phyloP scores from a whole-genome alignment of 2,329 filamentous ascomycete species.

The Aureobasidium subglaciale region DNA sequence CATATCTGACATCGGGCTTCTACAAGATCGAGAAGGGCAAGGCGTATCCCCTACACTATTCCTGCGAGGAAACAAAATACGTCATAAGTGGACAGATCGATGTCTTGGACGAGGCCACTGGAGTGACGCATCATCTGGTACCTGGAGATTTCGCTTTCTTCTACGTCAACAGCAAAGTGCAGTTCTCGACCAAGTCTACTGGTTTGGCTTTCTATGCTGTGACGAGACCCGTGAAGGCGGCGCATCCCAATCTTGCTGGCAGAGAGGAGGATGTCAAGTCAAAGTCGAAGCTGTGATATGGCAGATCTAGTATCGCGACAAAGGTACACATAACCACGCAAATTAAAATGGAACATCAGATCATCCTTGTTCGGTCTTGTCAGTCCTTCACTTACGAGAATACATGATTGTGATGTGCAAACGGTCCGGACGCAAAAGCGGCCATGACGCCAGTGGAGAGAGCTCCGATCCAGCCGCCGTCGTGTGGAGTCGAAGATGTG shows the following conservation, averaged over 20 bases:
- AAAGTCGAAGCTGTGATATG: background rate
- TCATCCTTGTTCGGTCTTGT: too few species aligned
- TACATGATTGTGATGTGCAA: too few species aligned
- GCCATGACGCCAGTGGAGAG: too few species aligned
- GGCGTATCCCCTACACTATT: conserved; percentile 15
- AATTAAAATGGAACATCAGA: too few species aligned
- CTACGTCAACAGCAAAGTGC: conserved; percentile 19
- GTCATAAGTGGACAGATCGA: conserved; percentile 20
- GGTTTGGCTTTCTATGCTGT: conserved; percentile 21
- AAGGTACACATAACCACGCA: too few species aligned
- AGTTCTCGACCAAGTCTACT: conserved; percentile 20
- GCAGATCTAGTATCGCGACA: too few species aligned
- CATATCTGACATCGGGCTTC: conserved; percentile 20
- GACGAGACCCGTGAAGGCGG: conserved; percentile 18
- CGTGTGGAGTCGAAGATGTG: too few species aligned
- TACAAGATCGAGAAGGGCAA: conserved; percentile 21
- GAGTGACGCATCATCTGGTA: conserved; percentile 20
- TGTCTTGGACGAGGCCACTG: conserved; percentile 21
- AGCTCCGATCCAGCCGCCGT: too few species aligned
- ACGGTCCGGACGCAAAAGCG: too few species aligned
- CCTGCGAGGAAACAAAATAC: conserved; percentile 21
- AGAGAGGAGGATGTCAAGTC: conserved; percentile 17
- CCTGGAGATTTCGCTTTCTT: conserved; percentile 22
- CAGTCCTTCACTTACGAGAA: too few species aligned
- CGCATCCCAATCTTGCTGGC: conserved; percentile 18